Evolutionary conservation across 148 eudicot species (phyloP).

Genomic region (Tetragonia tetragonoides): DNA sequence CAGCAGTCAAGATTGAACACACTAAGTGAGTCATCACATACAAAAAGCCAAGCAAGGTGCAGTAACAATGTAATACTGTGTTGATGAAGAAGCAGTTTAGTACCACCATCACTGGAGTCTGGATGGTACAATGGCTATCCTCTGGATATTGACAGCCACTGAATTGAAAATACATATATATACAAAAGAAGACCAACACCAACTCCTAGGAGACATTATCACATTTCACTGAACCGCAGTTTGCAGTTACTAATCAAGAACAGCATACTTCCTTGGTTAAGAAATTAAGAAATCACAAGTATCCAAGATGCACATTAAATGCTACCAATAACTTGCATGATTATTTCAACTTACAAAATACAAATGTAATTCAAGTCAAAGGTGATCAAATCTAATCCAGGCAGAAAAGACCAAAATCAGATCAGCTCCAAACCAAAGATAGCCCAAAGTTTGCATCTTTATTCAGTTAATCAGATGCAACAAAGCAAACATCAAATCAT

Average conservation of each 20-base stretch:
- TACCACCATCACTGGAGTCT: slow-evolving; percentile 1
- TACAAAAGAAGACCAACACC: background rate
- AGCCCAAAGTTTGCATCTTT: background rate
- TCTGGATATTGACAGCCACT: background rate
- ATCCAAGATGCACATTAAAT: background rate
- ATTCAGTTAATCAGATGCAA: background rate
- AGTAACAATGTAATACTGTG: background rate
- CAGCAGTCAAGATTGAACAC: background rate
- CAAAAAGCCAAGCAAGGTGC: background rate
- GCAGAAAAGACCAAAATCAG: slow-evolving; percentile 16
- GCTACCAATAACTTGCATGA: background rate
- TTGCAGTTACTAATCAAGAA: background rate
- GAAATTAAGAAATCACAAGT: background rate
- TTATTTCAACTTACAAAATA: background rate
- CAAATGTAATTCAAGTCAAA: slow-evolving; percentile 18
- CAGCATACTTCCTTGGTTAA: too few relatives aligned
- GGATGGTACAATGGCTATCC: background rate
- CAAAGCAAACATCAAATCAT: background rate
- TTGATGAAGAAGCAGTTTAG: background rate
- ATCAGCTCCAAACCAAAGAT: slow-evolving; percentile 1
- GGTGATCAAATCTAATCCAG: slow-evolving; percentile 15
- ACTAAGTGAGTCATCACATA: background rate
- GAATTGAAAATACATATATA: background rate
- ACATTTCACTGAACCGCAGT: background rate
- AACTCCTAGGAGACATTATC: background rate